Evolutionary conservation across 228 moss, liverwort and hornwort species (phyloP), one percentile per base, ranked within the genome.

Genomic region (Sphagnum magellanicum): DNA sequence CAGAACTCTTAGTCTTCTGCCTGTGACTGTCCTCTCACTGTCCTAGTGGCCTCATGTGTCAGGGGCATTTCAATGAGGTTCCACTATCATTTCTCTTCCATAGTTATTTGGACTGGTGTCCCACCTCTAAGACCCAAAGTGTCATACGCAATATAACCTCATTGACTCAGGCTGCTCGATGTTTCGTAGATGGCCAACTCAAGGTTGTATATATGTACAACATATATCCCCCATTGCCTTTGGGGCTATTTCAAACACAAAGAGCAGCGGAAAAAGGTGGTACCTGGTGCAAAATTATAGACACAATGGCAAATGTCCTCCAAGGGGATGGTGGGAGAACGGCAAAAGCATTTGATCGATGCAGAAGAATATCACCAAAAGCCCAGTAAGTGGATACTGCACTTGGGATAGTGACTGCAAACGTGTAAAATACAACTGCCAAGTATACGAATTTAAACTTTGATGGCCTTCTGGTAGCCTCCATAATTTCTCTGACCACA

Each of bases 221-320:
- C 32, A 32, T 32, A 32, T 32, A 32, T 32, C 32, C 32, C 32
- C 32, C 32, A 32, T 2, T 32, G 32, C 32, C 32, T 32, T 32
- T 32, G 32, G 32, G 32, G 32, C 32, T 32, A 32, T 32, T 32
- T 32, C 32, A 32, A 32, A 32, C 32, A 32, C 32, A 3, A 32
- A 32, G 32, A 32, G 32, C 32, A 32, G 32, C 32, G 3, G 32
- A 32, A 32, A 32, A 32, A 32, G 32, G 32, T 32, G 32, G 50
- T 71, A 91, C 89, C 79, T 89, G 89, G 59, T 92, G 92, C 63
- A 83, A 49, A 51, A 89, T 53, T 85, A 92, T 92, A 53, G 70
- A 59, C 49, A 72, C 68, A 59, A 87, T 78, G 65, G 92, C 89
- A 1, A 81, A 8, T 0, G 81, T 86, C 10, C 90, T 76, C 86